A percentile compares a stretch with the other conserved stretches of the same genome.
Conservation (phyloP, 148 eudicot genomes). For the Cornus suecica region DNA sequence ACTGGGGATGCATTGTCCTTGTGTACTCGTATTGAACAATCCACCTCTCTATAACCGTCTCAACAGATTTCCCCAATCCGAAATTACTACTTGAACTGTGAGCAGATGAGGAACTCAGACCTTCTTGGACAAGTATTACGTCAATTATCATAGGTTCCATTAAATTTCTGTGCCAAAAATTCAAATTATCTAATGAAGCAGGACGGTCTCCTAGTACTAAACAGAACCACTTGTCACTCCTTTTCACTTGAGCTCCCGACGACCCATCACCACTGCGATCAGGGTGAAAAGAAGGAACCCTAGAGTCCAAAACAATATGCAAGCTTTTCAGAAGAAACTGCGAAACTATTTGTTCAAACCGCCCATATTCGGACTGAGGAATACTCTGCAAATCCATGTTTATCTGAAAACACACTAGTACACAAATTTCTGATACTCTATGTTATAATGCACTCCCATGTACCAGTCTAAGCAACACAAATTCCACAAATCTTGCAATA, state of each 20-base stretch:
- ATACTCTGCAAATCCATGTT: slow-evolving; percentile 64
- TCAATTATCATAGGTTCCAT: slow-evolving; percentile 96
- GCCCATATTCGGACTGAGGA: slow-evolving; percentile 53
- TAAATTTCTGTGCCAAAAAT: slow-evolving; percentile 75
- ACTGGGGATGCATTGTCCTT: slow-evolving; percentile 39
- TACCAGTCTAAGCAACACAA: slow-evolving; percentile 1
- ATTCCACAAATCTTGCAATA: not conserved
- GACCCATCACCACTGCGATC: slow-evolving; percentile 32
- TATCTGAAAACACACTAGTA: slow-evolving; percentile 6
- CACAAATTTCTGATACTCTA: not conserved
- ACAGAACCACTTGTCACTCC: slow-evolving; percentile 89
- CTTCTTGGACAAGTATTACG: slow-evolving; percentile 62
- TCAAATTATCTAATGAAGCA: slow-evolving; percentile 70
- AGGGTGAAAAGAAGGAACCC: slow-evolving; percentile 69
- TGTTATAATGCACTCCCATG: not conserved
- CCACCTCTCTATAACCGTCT: slow-evolving; percentile 95
- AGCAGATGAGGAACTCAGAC: slow-evolving; percentile 22
- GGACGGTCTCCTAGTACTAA: slow-evolving; percentile 86
- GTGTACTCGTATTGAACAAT: slow-evolving; percentile 69
- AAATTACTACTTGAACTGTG: slow-evolving; percentile 21
- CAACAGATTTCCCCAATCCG: slow-evolving; percentile 38
- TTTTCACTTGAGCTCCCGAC: slow-evolving; percentile 39
- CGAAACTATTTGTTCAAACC: slow-evolving; percentile 72
- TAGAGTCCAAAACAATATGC: slow-evolving; percentile 79
- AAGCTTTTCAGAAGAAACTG: slow-evolving; percentile 82